Percentiles rank a stretch among this genome's conserved stretches.
Conservation (phyloP, 1,139 yeast genomes). For the Casaregolazyma lundiana region DNA sequence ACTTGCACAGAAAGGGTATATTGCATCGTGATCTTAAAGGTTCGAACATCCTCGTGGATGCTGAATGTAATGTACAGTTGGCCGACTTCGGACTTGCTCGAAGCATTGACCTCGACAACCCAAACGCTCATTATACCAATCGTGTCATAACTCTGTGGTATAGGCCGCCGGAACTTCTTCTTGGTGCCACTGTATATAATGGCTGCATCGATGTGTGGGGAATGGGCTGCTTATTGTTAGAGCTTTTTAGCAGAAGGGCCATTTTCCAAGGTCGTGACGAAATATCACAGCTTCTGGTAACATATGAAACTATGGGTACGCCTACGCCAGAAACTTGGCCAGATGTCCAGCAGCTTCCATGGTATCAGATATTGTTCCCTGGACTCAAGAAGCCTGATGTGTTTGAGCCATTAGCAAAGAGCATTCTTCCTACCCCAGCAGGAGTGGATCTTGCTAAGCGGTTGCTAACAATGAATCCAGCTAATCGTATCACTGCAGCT, state of each 20-base stretch:
- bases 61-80: slow-evolving; percentile 67
- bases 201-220: slow-evolving; percentile 97
- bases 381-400: slow-evolving; percentile 28
- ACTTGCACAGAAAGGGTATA: slow-evolving; percentile 72
- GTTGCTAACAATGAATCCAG: slow-evolving; percentile 66
- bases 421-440: slow-evolving; percentile 43
- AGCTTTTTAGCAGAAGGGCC: slow-evolving; percentile 69
- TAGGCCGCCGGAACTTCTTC: slow-evolving; percentile 87
- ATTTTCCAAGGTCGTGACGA: slow-evolving; percentile 88
- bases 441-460: slow-evolving; percentile 59
- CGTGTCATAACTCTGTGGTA: slow-evolving; percentile 96
- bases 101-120: slow-evolving; percentile 29
- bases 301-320: slow-evolving; percentile 82
- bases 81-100: slow-evolving; percentile 96
- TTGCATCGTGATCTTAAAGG: slow-evolving; percentile 95
- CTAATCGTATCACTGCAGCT: slow-evolving; percentile 54
- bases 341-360: slow-evolving; percentile 66
- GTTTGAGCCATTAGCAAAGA: slow-evolving; percentile 37
- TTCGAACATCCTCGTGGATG: slow-evolving; percentile 76
- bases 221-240: slow-evolving; percentile 84
- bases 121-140: slow-evolving; percentile 60
- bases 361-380: slow-evolving; percentile 86
- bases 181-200: slow-evolving; percentile 89
- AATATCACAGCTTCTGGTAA: slow-evolving; percentile 70
- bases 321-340: slow-evolving; percentile 81